Percentiles rank a stretch among this genome's conserved stretches.
Evolutionary conservation across 2,329 filamentous ascomycete genomes (phyloP).

Genomic region (Ramichloridium luteum): DNA sequence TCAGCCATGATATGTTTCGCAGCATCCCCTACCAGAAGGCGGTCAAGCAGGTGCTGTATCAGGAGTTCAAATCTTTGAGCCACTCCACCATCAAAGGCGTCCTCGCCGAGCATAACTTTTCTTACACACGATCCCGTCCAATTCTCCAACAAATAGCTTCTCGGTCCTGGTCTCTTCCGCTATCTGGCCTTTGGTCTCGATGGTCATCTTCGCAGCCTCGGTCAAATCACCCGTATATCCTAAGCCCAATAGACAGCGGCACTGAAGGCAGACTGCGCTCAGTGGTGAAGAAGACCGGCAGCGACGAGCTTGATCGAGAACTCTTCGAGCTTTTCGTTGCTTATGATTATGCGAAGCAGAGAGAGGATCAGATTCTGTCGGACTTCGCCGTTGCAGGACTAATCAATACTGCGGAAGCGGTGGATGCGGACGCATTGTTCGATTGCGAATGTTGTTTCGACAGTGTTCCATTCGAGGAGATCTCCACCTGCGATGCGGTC

Average conservation of each 20-base stretch:
- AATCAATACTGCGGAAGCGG: constrained; percentile 38
- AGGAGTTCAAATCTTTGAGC: constrained; percentile 64
- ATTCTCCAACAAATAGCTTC: constrained; percentile 57
- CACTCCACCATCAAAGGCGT: constrained; percentile 65
- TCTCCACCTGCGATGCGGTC: constrained; percentile 55
- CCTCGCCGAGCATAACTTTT: constrained; percentile 68
- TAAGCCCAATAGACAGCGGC: constrained; percentile 41
- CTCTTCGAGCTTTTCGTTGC: constrained; percentile 33
- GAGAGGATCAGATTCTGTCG: constrained; percentile 26
- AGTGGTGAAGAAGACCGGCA: constrained; percentile 53
- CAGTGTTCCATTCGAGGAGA: constrained; percentile 58
- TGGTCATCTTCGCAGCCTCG: constrained; percentile 45
- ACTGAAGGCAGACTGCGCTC: constrained; percentile 45
- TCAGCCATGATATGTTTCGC: constrained; percentile 56
- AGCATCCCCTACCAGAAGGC: constrained; percentile 55
- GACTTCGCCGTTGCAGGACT: constrained; percentile 33
- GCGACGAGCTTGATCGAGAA: constrained; percentile 41
- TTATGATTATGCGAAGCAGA: constrained; percentile 29
- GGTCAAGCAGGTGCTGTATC: constrained; percentile 53
- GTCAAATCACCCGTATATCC: constrained; percentile 50
- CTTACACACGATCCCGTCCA: constrained; percentile 58
- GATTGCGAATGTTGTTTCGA: constrained; percentile 74
- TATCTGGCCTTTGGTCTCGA: constrained; percentile 58
- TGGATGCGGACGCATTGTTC: constrained; percentile 35
- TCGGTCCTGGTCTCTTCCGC: constrained; percentile 65